Percentiles rank a stretch among this genome's conserved stretches.
Evolutionary conservation across 1,284 basidiomycete genomes (phyloP).

Genomic region (Xerocomus cyaneibrunnescens): DNA sequence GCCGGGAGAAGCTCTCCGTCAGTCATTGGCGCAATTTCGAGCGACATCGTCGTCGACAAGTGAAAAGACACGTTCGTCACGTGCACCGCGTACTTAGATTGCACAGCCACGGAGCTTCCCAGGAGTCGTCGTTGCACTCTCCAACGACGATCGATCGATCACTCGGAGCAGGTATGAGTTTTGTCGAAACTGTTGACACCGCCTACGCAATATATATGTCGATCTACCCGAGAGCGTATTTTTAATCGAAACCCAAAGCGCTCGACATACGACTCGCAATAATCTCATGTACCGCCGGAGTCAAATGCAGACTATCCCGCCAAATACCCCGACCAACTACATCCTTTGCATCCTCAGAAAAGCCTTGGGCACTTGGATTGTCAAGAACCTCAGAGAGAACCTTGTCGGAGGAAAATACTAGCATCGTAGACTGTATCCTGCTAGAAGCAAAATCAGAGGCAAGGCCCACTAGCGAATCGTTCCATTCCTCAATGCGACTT

Average conservation of each 20-base stretch:
- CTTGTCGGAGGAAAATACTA: conserved; percentile 36
- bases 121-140: no score
- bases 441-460: conserved; percentile 24
- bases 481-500: conserved; percentile 32
- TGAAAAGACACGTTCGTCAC: conserved; percentile 13
- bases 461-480: conserved; percentile 24
- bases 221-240: neutral
- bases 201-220: no score
- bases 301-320: conserved; percentile 39
- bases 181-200: no score
- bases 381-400: conserved; percentile 37
- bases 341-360: conserved; percentile 28
- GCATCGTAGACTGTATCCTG: conserved; percentile 20
- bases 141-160: no score
- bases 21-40: conserved; percentile 21
- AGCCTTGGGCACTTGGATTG: conserved; percentile 32
- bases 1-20: conserved; percentile 26
- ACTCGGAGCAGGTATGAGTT: no score
- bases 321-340: conserved; percentile 36
- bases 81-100: conserved; percentile 18
- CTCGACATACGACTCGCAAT: conserved; percentile 7
- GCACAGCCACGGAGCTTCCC: no score
- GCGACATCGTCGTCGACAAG: conserved; percentile 12
- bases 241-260: neutral
- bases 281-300: conserved; percentile 34